Evolutionary conservation across 164 flowering plant genomes (phyloP), one percentile per base, ranked within the genome.

Genomic region (Paratinospora sagittata): DNA sequence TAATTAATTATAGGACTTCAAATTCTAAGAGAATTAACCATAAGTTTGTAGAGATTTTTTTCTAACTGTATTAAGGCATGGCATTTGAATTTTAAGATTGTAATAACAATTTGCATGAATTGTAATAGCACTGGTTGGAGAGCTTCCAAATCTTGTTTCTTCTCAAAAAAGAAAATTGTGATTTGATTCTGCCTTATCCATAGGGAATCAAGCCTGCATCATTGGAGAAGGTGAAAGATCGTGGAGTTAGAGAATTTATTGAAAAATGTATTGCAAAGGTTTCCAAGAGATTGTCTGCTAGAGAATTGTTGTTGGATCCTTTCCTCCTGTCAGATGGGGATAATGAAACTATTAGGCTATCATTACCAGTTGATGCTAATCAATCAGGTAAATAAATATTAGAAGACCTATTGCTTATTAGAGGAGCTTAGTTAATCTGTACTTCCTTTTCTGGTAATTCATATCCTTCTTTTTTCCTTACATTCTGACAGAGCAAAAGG

Each of bases 161-260:
- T 30, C 34, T 30, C 4, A 30, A 2, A 30, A 30, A 30, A 30
- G 34, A 30, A 30, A 30, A 30, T 4, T 30, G 11, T 16, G 17
- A 10, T 60, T 12, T 49, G n/a, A 37, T 55, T 34, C 37, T 14
- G 33, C 70, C 63, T 72, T 63, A 62, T 75, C 49, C 68, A n/a
- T 67, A 96, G 98, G 99, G 99, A 78, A 79, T 87, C 63, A 96
- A 89, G 75, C 99, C 99, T 26, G 93, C 93, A 27, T 89, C 99
- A n/a, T 75, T 96, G 76, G 88, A 78, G 66, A 96, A 89, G 81
- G 99, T 96, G 72, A 84, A 75, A 27, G 92, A 93, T 84, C 85
- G 82, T 72, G 79, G 66, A 64, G 89, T 93, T 36, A 86, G 75
- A 77, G 75, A 66, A 64, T 96, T 96, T 76, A 91, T 96, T 69